Evolutionary conservation across 75 land plant genomes (phyloP).

Genomic region (Azolla pinnata): DNA sequence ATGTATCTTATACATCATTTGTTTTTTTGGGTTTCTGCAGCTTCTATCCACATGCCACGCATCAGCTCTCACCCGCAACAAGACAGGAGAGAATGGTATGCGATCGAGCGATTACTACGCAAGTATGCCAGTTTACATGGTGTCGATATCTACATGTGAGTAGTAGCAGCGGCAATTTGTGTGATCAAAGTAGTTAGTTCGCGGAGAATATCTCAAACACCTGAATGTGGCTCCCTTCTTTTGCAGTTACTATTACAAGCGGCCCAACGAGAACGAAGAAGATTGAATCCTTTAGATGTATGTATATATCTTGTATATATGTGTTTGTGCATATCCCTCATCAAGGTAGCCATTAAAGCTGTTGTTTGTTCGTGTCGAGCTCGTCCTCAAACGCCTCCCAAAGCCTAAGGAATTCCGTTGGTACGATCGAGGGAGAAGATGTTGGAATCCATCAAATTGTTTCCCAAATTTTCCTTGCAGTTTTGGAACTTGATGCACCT

Average conservation of each 20-base stretch:
- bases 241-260: constrained; percentile 4
- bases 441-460: too few species aligned
- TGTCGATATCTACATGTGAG: constrained; percentile 69
- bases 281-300: too few species aligned
- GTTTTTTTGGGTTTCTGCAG: constrained; percentile 14
- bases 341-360: too few species aligned
- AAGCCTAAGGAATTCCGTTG: too few species aligned
- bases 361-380: too few species aligned
- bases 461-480: too few species aligned
- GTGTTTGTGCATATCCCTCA: too few species aligned
- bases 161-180: not conserved
- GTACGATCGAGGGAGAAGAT: too few species aligned
- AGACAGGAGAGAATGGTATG: constrained; percentile 61
- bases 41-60: constrained; percentile 86
- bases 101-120: constrained; percentile 66
- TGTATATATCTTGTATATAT: too few species aligned
- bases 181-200: not conserved
- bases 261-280: not conserved
- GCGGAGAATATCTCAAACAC: not conserved
- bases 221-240: too few species aligned
- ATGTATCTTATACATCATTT: not conserved
- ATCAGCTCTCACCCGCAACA: constrained; percentile 55
- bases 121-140: constrained; percentile 60
- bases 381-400: too few species aligned
- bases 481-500: too few species aligned